phyloP scores from a whole-genome alignment of 2,329 filamentous ascomycete genomes.

The Hypoxylon sp. region DNA sequence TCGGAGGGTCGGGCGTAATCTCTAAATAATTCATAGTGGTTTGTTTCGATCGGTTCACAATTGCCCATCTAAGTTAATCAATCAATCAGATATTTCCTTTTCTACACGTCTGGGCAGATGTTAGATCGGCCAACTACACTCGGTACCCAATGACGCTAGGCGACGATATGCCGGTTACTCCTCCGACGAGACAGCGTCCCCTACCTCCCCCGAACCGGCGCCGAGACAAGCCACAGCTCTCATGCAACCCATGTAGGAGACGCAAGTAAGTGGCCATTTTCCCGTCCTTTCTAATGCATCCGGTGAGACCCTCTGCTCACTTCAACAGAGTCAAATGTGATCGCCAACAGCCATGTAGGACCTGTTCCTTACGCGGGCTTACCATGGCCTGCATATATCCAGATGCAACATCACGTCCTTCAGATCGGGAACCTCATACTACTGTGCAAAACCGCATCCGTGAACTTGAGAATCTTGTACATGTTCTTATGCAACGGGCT shows the following conservation, averaged over 20 bases:
- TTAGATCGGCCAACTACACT: conserved; percentile 8
- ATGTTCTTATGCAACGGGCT: conserved; percentile 49
- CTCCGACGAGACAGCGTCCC: conserved; percentile 40
- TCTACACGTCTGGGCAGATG: neutral
- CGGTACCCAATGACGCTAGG: conserved; percentile 39
- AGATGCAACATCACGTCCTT: conserved; percentile 17
- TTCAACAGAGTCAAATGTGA: conserved; percentile 43
- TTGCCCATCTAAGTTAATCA: conserved; percentile 1
- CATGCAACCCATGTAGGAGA: conserved; percentile 51
- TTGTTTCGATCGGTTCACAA: neutral
- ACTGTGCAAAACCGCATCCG: conserved; percentile 47
- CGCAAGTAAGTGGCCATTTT: conserved; percentile 51
- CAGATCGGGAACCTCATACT: conserved; percentile 29
- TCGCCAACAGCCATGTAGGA: conserved; percentile 44
- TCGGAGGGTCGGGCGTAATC: conserved; percentile 30
- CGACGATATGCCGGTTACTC: conserved; percentile 40
- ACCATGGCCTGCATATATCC: conserved; percentile 46
- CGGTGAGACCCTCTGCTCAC: conserved; percentile 8
- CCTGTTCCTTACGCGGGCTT: conserved; percentile 36
- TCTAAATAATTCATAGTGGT: conserved; percentile 1
- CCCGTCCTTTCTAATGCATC: neutral
- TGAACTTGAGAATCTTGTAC: conserved; percentile 54
- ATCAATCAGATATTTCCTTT: conserved; percentile 6
- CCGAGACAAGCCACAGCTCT: conserved; percentile 54
- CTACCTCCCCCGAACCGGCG: conserved; percentile 46